These are phyloP conservation scores for Fonsecaea monophora DNA, from an alignment of 2,329 filamentous ascomycete species.

Conservation along the genomic window DNA sequence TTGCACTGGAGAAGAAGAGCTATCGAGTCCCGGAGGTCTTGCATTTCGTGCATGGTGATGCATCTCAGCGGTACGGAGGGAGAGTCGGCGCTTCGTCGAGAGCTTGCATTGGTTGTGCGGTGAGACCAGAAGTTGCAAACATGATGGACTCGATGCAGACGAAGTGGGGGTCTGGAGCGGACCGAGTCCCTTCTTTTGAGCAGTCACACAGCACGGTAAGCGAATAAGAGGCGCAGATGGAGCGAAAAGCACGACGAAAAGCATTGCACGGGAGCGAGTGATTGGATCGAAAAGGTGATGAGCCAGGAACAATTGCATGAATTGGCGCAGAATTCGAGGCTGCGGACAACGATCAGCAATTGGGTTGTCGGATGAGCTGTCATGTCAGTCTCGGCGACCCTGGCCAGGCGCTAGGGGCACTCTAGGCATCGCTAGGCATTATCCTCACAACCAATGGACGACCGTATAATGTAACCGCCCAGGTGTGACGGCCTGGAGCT, in stretches of 20 bases:
- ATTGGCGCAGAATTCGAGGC: conserved; percentile 4
- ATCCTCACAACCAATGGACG: not conserved
- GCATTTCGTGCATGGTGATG: conserved; percentile 14
- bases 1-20: conserved; percentile 17
- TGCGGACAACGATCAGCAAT: not conserved
- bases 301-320: conserved; percentile 24
- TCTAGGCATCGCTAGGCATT: not conserved
- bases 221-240: conserved; percentile 2
- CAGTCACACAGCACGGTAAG: conserved; percentile 8
- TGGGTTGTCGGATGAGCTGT: not conserved
- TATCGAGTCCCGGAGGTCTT: conserved; percentile 17
- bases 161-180: conserved; percentile 32
- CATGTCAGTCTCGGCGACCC: not conserved
- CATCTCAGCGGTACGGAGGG: conserved; percentile 23
- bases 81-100: conserved; percentile 37
- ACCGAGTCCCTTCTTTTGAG: conserved; percentile 26
- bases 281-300: conserved; percentile 17
- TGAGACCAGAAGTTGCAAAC: conserved; percentile 15
- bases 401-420: not conserved
- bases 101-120: conserved; percentile 34
- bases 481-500: conserved; percentile 18
- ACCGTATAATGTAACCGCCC: conserved; percentile 8
- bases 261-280: conserved; percentile 10
- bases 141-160: conserved; percentile 16
- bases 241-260: conserved; percentile 14